phyloP scores from a whole-genome alignment of 202 grass and related monocot species.

The Schoenoplectus tabernaemontani region DNA sequence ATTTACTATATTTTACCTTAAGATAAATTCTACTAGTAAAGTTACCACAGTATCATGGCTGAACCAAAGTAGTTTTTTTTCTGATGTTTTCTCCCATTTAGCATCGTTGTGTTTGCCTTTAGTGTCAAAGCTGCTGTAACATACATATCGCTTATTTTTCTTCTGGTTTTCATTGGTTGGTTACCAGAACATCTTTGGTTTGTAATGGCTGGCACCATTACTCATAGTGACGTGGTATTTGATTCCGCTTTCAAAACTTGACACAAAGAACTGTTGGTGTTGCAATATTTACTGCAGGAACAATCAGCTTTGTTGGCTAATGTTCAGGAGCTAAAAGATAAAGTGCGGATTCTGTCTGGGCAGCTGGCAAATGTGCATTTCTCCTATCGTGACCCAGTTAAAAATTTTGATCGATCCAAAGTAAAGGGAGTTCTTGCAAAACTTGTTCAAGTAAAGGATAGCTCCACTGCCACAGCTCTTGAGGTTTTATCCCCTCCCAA shows the following conservation, averaged over 20 bases:
- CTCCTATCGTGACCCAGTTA: conserved; percentile 70
- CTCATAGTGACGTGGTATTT: background rate
- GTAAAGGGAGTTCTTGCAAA: conserved; percentile 94
- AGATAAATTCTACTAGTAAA: background rate
- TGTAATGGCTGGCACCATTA: background rate
- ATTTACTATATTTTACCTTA: background rate
- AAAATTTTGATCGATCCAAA: conserved; percentile 90
- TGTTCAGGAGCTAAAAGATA: conserved; percentile 60
- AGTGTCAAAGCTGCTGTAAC: background rate
- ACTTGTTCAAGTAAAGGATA: conserved; percentile 87
- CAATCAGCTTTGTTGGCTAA: conserved; percentile 43
- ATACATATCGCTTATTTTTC: background rate
- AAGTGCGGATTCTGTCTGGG: conserved; percentile 50
- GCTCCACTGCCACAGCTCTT: conserved; percentile 67
- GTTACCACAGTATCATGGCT: background rate
- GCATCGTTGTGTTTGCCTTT: background rate
- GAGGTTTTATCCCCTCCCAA: conserved; percentile 34
- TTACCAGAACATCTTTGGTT: background rate
- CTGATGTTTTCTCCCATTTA: background rate
- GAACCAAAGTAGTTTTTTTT: background rate
- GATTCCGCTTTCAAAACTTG: background rate
- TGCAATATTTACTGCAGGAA: conserved; percentile 36
- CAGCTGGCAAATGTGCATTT: conserved; percentile 69
- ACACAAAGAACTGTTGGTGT: background rate
- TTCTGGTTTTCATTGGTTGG: background rate